Percentiles rank a stretch among this genome's conserved stretches.
Evolutionary conservation across 2,329 filamentous ascomycete genomes (phyloP).

Genomic region (Neonectria magnoliae): DNA sequence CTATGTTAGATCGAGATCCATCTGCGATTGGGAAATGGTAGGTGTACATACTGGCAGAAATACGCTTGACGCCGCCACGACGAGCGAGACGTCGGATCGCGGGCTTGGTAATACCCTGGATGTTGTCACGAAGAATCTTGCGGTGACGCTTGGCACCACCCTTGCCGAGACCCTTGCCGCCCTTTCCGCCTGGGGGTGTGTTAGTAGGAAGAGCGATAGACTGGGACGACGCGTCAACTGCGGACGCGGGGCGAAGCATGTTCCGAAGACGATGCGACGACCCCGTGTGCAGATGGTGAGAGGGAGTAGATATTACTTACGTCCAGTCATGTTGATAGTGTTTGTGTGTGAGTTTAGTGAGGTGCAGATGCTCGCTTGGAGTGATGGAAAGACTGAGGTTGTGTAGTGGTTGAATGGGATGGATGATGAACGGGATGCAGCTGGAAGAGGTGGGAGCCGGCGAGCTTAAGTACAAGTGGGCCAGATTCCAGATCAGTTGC

Average conservation of each 20-base stretch:
- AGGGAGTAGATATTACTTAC: slow-evolving; percentile 59
- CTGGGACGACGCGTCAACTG: neutral
- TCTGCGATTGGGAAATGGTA: slow-evolving; percentile 24
- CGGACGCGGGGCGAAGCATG: neutral
- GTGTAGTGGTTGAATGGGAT: slow-evolving; percentile 26
- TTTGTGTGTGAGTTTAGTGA: slow-evolving; percentile 18
- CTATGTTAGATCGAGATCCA: slow-evolving; percentile 49
- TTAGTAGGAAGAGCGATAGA: slow-evolving; percentile 64
- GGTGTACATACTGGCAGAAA: slow-evolving; percentile 81
- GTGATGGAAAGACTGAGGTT: slow-evolving; percentile 22
- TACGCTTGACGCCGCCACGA: slow-evolving; percentile 99
- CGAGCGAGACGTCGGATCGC: slow-evolving; percentile 98
- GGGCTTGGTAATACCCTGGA: slow-evolving; percentile 98
- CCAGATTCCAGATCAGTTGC: slow-evolving; percentile 51
- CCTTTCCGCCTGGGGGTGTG: slow-evolving; percentile 82
- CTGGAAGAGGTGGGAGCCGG: slow-evolving; percentile 40
- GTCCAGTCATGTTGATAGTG: slow-evolving; percentile 72
- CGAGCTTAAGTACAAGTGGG: slow-evolving; percentile 53
- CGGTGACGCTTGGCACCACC: slow-evolving; percentile 98
- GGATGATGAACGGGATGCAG: slow-evolving; percentile 19
- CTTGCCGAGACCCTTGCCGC: slow-evolving; percentile 98
- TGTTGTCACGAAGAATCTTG: slow-evolving; percentile 99
- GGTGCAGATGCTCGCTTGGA: slow-evolving; percentile 28
- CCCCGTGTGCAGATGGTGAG: neutral
- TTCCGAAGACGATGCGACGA: no score